A percentile compares a stretch with the other conserved stretches of the same genome.
These are phyloP conservation scores for Wickerhamiella slavikovae DNA, from an alignment of 805 yeast genomes.

Conservation along the genomic window DNA sequence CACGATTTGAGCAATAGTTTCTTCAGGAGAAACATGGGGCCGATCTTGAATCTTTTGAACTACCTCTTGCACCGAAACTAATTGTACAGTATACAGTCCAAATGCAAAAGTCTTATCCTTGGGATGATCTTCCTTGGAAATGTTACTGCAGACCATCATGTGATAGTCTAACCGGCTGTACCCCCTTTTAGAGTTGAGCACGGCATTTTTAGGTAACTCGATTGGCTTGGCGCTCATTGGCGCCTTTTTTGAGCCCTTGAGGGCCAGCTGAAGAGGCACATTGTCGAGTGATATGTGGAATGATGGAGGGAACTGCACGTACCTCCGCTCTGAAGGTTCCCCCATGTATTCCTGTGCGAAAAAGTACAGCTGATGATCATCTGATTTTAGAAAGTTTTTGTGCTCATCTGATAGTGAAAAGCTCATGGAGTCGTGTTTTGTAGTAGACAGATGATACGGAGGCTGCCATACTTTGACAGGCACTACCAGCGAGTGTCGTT, in stretches of 20 bases:
- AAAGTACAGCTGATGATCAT: conserved; percentile 25
- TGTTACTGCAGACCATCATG: conserved; percentile 31
- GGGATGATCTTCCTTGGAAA: conserved; percentile 32
- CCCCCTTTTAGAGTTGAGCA: conserved; percentile 2
- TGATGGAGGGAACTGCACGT: conserved; percentile 48
- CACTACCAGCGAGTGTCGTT: too few species aligned
- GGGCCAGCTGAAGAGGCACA: conserved; percentile 23
- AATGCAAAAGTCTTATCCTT: conserved; percentile 22
- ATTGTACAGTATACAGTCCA: conserved; percentile 39
- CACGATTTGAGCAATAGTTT: conserved; percentile 30
- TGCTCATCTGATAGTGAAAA: too few species aligned
- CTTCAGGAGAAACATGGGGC: conserved; percentile 31
- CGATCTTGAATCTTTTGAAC: conserved; percentile 23
- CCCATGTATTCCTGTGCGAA: conserved; percentile 24
- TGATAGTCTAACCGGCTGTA: conserved; percentile 1
- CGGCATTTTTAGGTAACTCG: conserved; percentile 38
- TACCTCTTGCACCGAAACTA: conserved; percentile 23
- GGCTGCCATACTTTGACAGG: too few species aligned
- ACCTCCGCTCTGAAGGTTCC: conserved; percentile 5
- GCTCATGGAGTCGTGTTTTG: too few species aligned
- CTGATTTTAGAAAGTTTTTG: too few species aligned
- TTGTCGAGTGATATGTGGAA: conserved; percentile 47
- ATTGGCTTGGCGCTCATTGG: conserved; percentile 72
- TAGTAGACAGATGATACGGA: too few species aligned
- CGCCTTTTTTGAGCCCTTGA: conserved; percentile 56